phyloP scores from a whole-genome alignment of 2,329 filamentous ascomycete genomes.

The Arthrocladium fulminans region DNA sequence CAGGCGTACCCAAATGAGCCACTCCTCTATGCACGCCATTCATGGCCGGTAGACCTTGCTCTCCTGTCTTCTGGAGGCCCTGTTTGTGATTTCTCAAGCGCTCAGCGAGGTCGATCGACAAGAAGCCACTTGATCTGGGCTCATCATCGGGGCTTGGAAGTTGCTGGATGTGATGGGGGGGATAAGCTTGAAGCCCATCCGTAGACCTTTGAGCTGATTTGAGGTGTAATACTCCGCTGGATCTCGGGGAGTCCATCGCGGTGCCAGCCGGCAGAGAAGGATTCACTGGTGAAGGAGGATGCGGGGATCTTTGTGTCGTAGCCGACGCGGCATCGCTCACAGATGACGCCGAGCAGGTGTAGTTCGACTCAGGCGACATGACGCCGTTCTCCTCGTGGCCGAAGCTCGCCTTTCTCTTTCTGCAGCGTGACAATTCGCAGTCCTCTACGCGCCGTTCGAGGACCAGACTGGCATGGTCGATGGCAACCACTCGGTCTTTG shows the following conservation, averaged over 20 bases:
- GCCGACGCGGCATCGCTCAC: slow-evolving; percentile 17
- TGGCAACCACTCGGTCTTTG: slow-evolving; percentile 21
- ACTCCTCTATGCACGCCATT: background rate
- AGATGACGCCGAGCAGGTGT: slow-evolving; percentile 5
- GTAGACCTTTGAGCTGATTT: slow-evolving; percentile 8
- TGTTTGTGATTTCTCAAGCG: slow-evolving; percentile 7
- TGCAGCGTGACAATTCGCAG: slow-evolving; percentile 16
- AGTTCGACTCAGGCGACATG: slow-evolving; percentile 14
- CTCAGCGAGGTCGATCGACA: slow-evolving; percentile 18
- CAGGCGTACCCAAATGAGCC: background rate
- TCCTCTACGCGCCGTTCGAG: slow-evolving; percentile 21
- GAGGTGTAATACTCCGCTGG: slow-evolving; percentile 22
- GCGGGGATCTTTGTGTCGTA: slow-evolving; percentile 16
- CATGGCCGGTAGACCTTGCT: background rate
- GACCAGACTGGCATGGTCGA: slow-evolving; percentile 24
- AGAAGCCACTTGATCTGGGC: slow-evolving; percentile 21
- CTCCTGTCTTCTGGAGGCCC: background rate
- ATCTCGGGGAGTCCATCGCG: slow-evolving; percentile 18
- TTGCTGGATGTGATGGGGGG: slow-evolving; percentile 10
- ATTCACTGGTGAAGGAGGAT: slow-evolving; percentile 17
- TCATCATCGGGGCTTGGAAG: slow-evolving; percentile 11
- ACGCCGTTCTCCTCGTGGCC: slow-evolving; percentile 12
- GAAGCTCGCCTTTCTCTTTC: slow-evolving; percentile 16
- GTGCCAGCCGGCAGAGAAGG: slow-evolving; percentile 2
- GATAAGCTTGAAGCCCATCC: background rate